Evolutionary conservation across 176 grass and related monocot species (phyloP), one percentile per base, ranked within the genome.

Genomic region (Tillandsia fasciculata): DNA sequence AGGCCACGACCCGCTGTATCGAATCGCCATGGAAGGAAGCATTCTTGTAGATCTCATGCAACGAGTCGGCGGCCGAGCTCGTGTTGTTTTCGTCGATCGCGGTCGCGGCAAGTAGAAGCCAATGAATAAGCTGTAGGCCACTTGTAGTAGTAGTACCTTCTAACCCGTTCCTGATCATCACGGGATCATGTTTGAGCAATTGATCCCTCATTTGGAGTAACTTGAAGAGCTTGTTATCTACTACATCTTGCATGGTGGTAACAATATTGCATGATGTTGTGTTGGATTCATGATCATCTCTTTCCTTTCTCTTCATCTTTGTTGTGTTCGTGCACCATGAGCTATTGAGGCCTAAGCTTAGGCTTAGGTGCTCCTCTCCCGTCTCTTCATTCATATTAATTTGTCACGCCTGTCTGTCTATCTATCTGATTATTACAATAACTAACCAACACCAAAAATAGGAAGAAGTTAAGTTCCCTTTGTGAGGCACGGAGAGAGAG

Each of bases 1-100:
- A 80, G 2, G 78, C 83, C 2, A 80, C 80, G 52, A 91, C 88
- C 0, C 92, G 80, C 70, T 78, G 85, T 8, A 69, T 80, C 2
- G 92, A 88, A 57, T 89, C 80, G n/a, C 42, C 78, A 29, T 54
- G 48, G 56, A 83, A 64, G 26, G 85, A 86, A 29, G 75, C 79
- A 51, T 24, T 71, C 8, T 64, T 79, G 83, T 87, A 82, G 49
- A 91, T 71, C 70, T 91, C 86, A 48, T 42, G 70, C 49, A 96
- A 64, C 5, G 83, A 79, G 29, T 73, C 66, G n/a, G 80, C 66
- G 12, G 86, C 80, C 0, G 73, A 74, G 24, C 26, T 69, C 49
- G 24, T 33, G 74, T 91, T 67, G 28, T 73, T 68, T 18, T 48
- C 51, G 63, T 84, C 70, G 26, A 54, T 49, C 3, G 88, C 80